Conservation (phyloP, 176 grass and related monocot species). For the Oryza longistaminata region DNA sequence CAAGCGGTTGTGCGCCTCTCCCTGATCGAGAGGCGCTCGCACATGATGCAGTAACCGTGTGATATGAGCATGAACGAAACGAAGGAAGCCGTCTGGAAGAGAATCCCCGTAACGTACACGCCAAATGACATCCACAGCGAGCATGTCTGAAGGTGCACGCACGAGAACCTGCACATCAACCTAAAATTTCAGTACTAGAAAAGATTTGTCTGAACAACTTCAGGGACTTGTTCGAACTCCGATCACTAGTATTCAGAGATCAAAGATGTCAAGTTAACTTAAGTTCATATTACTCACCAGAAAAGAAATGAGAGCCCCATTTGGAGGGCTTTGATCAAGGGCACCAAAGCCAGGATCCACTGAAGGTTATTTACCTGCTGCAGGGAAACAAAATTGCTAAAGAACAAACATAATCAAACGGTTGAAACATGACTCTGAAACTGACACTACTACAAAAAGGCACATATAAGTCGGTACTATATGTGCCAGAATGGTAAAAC, state of each 20-base stretch:
- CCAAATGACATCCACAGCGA: slow-evolving; percentile 98
- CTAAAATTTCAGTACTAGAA: slow-evolving; percentile 13
- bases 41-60: slow-evolving; percentile 91
- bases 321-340: slow-evolving; percentile 80
- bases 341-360: slow-evolving; percentile 82
- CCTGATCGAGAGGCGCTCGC: slow-evolving; percentile 72
- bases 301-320: slow-evolving; percentile 89
- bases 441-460: too few species aligned
- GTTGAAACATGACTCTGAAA: neutral
- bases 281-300: slow-evolving; percentile 53
- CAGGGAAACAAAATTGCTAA: slow-evolving; percentile 1
- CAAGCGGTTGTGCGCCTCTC: slow-evolving; percentile 75
- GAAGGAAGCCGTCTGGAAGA: slow-evolving; percentile 92
- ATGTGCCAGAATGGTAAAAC: too few species aligned
- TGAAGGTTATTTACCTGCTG: slow-evolving; percentile 75
- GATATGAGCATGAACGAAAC: slow-evolving; percentile 94
- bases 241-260: neutral
- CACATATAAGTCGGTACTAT: too few species aligned
- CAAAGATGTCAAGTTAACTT: neutral
- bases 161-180: slow-evolving; percentile 68
- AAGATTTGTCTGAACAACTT: neutral
- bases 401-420: neutral
- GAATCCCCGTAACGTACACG: slow-evolving; percentile 89
- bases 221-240: neutral
- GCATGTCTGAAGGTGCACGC: slow-evolving; percentile 78